Conservation (phyloP, 78 protist genomes). For the Polysphondylium violaceum region DNA sequence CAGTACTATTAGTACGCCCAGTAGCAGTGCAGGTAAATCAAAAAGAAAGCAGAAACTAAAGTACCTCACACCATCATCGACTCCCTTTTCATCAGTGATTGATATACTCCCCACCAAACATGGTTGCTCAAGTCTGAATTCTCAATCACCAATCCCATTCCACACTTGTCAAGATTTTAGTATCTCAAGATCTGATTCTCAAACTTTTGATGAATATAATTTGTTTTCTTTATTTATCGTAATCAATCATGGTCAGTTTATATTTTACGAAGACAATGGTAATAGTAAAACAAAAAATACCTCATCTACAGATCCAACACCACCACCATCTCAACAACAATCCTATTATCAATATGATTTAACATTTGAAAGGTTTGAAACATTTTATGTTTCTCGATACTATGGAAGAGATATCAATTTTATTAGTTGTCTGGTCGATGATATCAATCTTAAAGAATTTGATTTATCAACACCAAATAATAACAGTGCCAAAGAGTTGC, state of each 20-base stretch:
- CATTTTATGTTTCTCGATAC: conserved; percentile 33
- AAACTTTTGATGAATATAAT: conserved; percentile 3
- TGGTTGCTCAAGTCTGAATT: too few species aligned
- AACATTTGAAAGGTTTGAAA: conserved; percentile 37
- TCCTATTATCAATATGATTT: conserved; percentile 27
- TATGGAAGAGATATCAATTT: conserved; percentile 66
- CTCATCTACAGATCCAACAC: not conserved
- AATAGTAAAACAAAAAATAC: conserved; percentile 8
- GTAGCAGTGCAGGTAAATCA: too few species aligned
- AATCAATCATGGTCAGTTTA: conserved; percentile 7
- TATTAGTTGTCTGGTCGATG: not conserved
- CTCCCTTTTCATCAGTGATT: too few species aligned
- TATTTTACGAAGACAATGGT: conserved; percentile 14
- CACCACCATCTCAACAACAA: not conserved
- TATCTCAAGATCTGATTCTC: too few species aligned
- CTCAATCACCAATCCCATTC: too few species aligned
- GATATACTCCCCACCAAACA: too few species aligned
- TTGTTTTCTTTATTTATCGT: conserved; percentile 15
- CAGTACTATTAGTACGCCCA: too few species aligned
- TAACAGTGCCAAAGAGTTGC: not conserved
- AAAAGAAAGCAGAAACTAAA: too few species aligned
- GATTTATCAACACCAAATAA: not conserved
- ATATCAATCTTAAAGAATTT: conserved; percentile 23
- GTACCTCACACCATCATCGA: too few species aligned
- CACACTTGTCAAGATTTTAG: too few species aligned